Conservation (phyloP, 1,284 basidiomycete species). For the Veloboletus limbatus region DNA sequence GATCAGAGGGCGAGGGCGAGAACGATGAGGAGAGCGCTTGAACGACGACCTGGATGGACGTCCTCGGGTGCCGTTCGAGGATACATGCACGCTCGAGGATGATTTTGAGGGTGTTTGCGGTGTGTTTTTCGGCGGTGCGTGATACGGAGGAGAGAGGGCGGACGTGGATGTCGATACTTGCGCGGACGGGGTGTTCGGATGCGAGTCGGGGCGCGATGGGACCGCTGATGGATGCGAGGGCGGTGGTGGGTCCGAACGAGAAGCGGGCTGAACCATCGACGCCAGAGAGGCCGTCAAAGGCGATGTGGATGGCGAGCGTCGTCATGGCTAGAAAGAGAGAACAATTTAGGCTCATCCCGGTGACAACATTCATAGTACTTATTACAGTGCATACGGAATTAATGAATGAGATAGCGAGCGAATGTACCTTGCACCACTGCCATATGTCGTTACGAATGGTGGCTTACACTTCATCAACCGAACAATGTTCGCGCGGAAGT, state of each 20-base stretch:
- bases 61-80: conserved; percentile 61
- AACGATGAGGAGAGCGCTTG: conserved; percentile 45
- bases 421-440: too few relatives aligned
- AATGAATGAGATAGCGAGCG: too few relatives aligned
- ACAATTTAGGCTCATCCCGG: too few relatives aligned
- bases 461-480: too few relatives aligned
- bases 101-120: conserved; percentile 49
- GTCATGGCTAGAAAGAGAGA: too few relatives aligned
- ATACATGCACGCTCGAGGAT: conserved; percentile 59
- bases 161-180: conserved; percentile 67
- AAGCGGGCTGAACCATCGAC: conserved; percentile 36
- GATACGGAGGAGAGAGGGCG: conserved; percentile 65
- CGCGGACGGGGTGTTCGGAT: conserved; percentile 64
- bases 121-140: conserved; percentile 61
- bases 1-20: not conserved
- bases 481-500: too few relatives aligned
- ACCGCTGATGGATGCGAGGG: conserved; percentile 68
- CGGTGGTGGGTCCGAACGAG: conserved; percentile 36
- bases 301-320: conserved; percentile 19
- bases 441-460: too few relatives aligned
- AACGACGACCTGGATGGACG: conserved; percentile 67
- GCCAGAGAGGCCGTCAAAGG: conserved; percentile 29
- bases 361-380: too few relatives aligned
- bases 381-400: too few relatives aligned
- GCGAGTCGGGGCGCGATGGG: conserved; percentile 71